Conservation (phyloP, 2,329 filamentous ascomycete species). For the Monosporascus sp. region DNA sequence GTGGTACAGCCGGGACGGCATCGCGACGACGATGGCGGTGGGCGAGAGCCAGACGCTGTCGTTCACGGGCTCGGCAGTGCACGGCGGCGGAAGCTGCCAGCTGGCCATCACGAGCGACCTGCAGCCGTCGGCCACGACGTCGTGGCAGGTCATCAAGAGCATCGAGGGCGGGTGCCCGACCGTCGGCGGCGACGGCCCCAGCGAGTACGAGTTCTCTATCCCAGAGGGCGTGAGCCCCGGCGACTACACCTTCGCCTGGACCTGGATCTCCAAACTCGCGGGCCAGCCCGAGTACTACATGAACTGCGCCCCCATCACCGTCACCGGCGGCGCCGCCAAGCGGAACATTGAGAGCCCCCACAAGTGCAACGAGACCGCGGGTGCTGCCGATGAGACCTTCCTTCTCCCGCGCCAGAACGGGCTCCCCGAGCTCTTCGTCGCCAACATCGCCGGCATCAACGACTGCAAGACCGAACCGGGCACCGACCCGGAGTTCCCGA, state of each 20-base stretch:
- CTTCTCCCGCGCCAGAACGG: slow-evolving; percentile 33
- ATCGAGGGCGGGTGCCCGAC: slow-evolving; percentile 65
- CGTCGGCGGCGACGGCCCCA: slow-evolving; percentile 32
- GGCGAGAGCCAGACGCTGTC: slow-evolving; percentile 41
- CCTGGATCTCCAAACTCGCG: slow-evolving; percentile 64
- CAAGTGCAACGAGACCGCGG: slow-evolving; percentile 15
- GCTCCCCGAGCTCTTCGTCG: slow-evolving; percentile 65
- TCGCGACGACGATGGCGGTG: slow-evolving; percentile 36
- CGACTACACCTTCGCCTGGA: slow-evolving; percentile 66
- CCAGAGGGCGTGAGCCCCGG: slow-evolving; percentile 57
- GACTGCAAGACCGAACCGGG: slow-evolving; percentile 48
- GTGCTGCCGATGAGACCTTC: slow-evolving; percentile 22
- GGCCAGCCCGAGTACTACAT: slow-evolving; percentile 76
- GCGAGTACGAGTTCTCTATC: slow-evolving; percentile 53
- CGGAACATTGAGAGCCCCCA: slow-evolving; percentile 3
- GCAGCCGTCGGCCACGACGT: slow-evolving; percentile 29
- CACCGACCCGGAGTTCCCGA: slow-evolving; percentile 56
- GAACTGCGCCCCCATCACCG: slow-evolving; percentile 65
- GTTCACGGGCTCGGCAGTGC: slow-evolving; percentile 58
- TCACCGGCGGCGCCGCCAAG: slow-evolving; percentile 35
- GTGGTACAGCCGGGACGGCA: slow-evolving; percentile 34
- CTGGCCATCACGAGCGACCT: slow-evolving; percentile 63
- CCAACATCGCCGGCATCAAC: slow-evolving; percentile 51
- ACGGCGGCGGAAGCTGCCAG: slow-evolving; percentile 73
- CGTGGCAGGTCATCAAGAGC: slow-evolving; percentile 68